A percentile compares a stretch with the other conserved stretches of the same genome.
phyloP scores from a whole-genome alignment of 2,329 filamentous ascomycete species.

The Talaromyces sp. region DNA sequence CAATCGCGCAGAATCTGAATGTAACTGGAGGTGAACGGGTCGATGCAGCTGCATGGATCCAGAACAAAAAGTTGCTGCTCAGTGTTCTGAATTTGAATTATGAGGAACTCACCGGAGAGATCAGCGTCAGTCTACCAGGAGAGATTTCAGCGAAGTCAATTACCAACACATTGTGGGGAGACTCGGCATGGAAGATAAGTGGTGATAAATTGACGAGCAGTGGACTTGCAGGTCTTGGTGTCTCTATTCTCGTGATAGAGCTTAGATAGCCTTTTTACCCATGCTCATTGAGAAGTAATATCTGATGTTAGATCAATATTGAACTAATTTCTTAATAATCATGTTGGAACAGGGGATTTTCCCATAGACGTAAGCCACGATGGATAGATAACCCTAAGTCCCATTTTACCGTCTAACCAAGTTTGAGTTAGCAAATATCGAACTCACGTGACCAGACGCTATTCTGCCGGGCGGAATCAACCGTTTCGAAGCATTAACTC shows the following conservation, averaged over 20 bases:
- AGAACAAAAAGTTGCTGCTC: slow-evolving; percentile 36
- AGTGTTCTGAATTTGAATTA: slow-evolving; percentile 40
- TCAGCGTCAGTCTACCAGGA: slow-evolving; percentile 18
- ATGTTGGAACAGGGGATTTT: no score
- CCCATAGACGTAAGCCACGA: not conserved
- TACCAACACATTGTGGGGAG: slow-evolving; percentile 2
- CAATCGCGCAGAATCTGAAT: slow-evolving; percentile 24
- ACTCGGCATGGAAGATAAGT: not conserved
- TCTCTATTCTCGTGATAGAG: no score
- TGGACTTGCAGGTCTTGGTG: no score
- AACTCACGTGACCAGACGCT: slow-evolving; percentile 23
- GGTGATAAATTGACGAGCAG: not conserved
- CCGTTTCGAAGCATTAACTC: slow-evolving; percentile 3
- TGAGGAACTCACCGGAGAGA: slow-evolving; percentile 2
- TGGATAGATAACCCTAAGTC: not conserved
- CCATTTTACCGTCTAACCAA: not conserved
- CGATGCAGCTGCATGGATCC: slow-evolving; percentile 45
- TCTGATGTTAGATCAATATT: no score
- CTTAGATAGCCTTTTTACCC: no score
- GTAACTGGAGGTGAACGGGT: slow-evolving; percentile 27
- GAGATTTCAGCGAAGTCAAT: not conserved
- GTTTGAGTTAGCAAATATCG: not conserved
- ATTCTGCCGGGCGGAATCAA: slow-evolving; percentile 19
- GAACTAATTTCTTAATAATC: no score
- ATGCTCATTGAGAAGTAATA: no score